Percentiles rank a stretch among this genome's conserved stretches.
Evolutionary conservation across 1,284 basidiomycete species (phyloP).

Genomic region (Moesziomyces parantarcticus): DNA sequence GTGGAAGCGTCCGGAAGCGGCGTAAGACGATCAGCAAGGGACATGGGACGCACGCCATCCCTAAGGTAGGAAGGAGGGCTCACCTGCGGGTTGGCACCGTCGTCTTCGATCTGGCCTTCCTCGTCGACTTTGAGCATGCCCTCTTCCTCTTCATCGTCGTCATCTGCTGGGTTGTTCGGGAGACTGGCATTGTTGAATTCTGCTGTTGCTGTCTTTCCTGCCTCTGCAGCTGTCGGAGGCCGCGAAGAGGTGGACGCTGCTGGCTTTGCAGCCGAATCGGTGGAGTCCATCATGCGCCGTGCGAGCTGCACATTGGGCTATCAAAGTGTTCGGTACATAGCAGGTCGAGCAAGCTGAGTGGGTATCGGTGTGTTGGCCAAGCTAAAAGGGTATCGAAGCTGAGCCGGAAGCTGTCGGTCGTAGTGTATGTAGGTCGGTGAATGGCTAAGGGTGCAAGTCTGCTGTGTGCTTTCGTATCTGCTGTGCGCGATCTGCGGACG

Average conservation of each 20-base stretch:
- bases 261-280: slow-evolving; percentile 2
- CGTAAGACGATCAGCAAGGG: slow-evolving; percentile 38
- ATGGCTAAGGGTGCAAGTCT: no score
- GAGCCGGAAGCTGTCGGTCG: no score
- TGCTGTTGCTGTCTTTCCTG: slow-evolving; percentile 3
- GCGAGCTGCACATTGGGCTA: not conserved
- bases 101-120: slow-evolving; percentile 50
- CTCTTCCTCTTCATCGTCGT: slow-evolving; percentile 50
- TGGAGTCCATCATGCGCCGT: slow-evolving; percentile 8
- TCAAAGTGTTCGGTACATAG: slow-evolving; percentile 2
- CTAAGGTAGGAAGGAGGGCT: slow-evolving; percentile 24
- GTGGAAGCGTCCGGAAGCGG: slow-evolving; percentile 22
- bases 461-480: no score
- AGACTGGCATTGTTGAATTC: slow-evolving; percentile 8
- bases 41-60: slow-evolving; percentile 10
- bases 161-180: slow-evolving; percentile 1
- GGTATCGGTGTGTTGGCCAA: no score
- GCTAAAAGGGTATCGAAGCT: no score
- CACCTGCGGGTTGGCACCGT: slow-evolving; percentile 29
- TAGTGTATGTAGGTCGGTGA: no score
- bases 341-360: not conserved
- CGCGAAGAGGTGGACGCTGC: not conserved
- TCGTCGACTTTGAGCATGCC: slow-evolving; percentile 49
- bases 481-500: no score
- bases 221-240: not conserved